A percentile compares a stretch with the other conserved stretches of the same genome.
Conservation (phyloP, 1,284 basidiomycete species). For the Phellopilus nigrolimitatus region DNA sequence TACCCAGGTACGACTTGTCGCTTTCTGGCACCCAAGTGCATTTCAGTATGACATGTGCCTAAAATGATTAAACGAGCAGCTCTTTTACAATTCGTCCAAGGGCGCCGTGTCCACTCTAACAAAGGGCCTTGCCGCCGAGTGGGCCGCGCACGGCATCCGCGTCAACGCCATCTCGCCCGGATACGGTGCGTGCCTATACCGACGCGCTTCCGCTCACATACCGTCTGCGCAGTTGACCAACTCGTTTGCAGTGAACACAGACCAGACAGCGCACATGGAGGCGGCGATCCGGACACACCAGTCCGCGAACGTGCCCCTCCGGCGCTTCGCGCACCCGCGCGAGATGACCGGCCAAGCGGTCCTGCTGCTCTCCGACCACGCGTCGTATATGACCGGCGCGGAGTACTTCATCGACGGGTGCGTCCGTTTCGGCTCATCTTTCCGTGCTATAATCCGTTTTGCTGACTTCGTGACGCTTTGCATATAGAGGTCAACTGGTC, state of each 20-base stretch:
- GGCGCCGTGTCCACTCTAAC: conserved; percentile 52
- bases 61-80: conserved; percentile 30
- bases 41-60: too few species aligned
- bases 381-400: conserved; percentile 41
- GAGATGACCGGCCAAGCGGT: conserved; percentile 42
- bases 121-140: conserved; percentile 58
- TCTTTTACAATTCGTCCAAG: conserved; percentile 59
- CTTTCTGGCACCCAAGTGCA: background rate
- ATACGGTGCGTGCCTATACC: conserved; percentile 37
- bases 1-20: conserved; percentile 31
- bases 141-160: conserved; percentile 47
- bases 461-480: background rate
- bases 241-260: conserved; percentile 30
- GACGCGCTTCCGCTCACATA: background rate
- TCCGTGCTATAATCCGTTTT: background rate
- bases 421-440: conserved; percentile 17
- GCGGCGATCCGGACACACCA: conserved; percentile 32
- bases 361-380: conserved; percentile 38
- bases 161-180: conserved; percentile 61
- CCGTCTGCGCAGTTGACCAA: background rate
- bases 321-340: conserved; percentile 41
- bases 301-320: conserved; percentile 33
- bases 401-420: conserved; percentile 42
- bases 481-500: conserved; percentile 33
- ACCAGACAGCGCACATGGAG: conserved; percentile 36